phyloP scores from a whole-genome alignment of 2,329 filamentous ascomycete genomes.

The Epichloe sibirici region DNA sequence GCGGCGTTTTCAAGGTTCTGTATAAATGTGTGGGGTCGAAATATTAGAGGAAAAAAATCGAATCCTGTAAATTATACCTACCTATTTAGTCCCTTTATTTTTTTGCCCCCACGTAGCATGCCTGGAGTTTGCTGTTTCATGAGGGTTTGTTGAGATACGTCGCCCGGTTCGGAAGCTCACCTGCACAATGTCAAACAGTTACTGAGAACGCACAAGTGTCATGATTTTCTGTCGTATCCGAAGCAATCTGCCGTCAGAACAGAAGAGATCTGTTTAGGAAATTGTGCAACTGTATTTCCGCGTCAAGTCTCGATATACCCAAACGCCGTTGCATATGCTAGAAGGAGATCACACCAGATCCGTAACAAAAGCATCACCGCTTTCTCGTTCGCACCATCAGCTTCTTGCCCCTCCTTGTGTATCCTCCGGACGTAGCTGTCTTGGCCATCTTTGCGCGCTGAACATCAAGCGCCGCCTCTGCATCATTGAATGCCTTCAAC shows the following conservation, averaged over 20 bases:
- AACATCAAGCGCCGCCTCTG: slow-evolving; percentile 44
- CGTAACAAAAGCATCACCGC: slow-evolving; percentile 27
- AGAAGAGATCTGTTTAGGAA: neutral
- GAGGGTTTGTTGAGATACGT: neutral
- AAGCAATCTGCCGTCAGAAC: neutral
- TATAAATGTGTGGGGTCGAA: slow-evolving; percentile 37
- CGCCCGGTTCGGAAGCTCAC: neutral
- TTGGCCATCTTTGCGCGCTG: slow-evolving; percentile 54
- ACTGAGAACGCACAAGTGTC: neutral
- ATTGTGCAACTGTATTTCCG: neutral
- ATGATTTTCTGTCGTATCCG: no score
- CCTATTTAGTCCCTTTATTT: slow-evolving; percentile 5
- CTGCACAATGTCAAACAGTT: neutral
- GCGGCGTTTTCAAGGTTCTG: slow-evolving; percentile 36
- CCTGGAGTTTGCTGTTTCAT: neutral
- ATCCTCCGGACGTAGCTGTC: slow-evolving; percentile 45
- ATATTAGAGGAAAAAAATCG: slow-evolving; percentile 15
- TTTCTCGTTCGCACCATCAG: slow-evolving; percentile 52
- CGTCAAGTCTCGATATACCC: neutral
- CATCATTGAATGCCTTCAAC: slow-evolving; percentile 39
- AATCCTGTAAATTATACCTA: no score
- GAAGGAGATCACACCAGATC: neutral
- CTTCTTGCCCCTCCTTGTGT: slow-evolving; percentile 49
- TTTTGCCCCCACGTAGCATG: neutral
- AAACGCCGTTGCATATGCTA: slow-evolving; percentile 3